Evolutionary conservation across 306 rosid species (phyloP).

Genomic region (Rubus parviflorus): DNA sequence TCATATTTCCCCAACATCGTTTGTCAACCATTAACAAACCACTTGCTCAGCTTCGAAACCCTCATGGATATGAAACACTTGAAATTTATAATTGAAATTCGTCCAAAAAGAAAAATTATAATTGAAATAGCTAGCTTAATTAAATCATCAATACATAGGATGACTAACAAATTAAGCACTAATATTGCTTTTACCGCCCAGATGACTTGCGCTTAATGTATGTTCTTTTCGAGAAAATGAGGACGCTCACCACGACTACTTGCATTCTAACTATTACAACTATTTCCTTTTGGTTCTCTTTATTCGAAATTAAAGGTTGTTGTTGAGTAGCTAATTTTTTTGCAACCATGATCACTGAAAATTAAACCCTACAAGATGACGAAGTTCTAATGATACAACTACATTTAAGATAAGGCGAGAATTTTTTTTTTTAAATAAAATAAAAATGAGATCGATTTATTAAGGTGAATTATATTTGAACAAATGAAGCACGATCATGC

Average conservation of each 20-base stretch:
- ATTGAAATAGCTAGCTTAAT: not conserved
- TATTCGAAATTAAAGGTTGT: too few relatives aligned
- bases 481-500: not conserved
- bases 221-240: not conserved
- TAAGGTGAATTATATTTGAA: not conserved
- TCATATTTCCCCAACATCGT: constrained; percentile 1
- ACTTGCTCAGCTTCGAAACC: not conserved
- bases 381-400: not conserved
- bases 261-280: too few relatives aligned
- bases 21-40: constrained; percentile 24
- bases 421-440: too few relatives aligned
- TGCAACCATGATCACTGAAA: too few relatives aligned
- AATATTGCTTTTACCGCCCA: not conserved
- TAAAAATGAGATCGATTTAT: not conserved
- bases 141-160: not conserved
- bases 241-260: not conserved
- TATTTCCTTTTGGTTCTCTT: too few relatives aligned
- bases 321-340: not conserved
- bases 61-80: not conserved
- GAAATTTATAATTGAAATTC: not conserved
- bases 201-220: not conserved
- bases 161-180: not conserved
- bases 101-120: too few relatives aligned
- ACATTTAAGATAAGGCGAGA: not conserved
- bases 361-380: not conserved